These are phyloP conservation scores for Termitomyces sp. DNA, from an alignment of 768 basidiomycete species.

Conservation along the genomic window DNA sequence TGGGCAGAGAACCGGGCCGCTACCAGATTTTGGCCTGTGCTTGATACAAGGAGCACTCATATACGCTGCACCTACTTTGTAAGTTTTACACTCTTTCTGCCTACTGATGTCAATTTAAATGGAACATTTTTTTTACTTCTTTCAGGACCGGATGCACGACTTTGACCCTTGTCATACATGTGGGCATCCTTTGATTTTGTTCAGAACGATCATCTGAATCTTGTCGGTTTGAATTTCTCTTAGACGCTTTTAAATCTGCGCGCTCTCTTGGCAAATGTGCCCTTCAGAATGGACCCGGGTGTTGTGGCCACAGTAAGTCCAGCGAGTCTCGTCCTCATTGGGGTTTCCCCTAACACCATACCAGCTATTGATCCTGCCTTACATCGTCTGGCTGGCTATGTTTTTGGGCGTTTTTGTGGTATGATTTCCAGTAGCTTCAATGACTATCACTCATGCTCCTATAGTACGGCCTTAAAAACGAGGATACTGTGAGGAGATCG, in stretches of 20 bases:
- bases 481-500: constrained; percentile 18
- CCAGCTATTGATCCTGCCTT: constrained; percentile 25
- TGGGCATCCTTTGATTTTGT: constrained; percentile 7
- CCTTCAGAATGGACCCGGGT: constrained; percentile 12
- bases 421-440: neutral
- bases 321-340: neutral
- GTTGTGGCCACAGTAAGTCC: constrained; percentile 20
- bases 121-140: neutral
- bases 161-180: constrained; percentile 26
- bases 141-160: constrained; percentile 25
- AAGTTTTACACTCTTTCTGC: constrained; percentile 4
- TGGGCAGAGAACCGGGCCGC: constrained; percentile 24
- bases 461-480: constrained; percentile 22
- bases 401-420: constrained; percentile 23
- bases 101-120: too few relatives aligned
- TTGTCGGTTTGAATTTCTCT: neutral
- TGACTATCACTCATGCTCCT: neutral
- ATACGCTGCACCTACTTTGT: constrained; percentile 30
- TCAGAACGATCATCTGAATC: neutral
- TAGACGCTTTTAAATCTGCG: constrained; percentile 27
- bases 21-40: constrained; percentile 21
- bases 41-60: constrained; percentile 26
- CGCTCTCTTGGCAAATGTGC: constrained; percentile 14
- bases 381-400: constrained; percentile 21
- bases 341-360: neutral